A percentile compares a stretch with the other conserved stretches of the same genome.
phyloP scores from a whole-genome alignment of 345 rosid species.

The Brassica juncea region DNA sequence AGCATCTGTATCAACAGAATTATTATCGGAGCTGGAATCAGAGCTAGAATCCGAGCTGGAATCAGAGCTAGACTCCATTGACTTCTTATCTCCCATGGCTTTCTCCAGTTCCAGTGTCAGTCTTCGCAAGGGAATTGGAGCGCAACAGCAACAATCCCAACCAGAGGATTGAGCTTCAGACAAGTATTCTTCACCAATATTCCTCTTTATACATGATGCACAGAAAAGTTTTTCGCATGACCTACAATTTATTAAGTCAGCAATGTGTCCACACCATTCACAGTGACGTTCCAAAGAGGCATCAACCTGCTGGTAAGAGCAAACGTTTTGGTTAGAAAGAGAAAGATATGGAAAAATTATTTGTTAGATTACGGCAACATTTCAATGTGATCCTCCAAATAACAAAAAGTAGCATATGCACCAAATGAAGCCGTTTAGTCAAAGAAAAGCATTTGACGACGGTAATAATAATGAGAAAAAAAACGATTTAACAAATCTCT shows the following conservation, averaged over 20 bases:
- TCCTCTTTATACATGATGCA: constrained; percentile 68
- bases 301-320: constrained; percentile 55
- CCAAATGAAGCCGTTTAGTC: not conserved
- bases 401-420: constrained; percentile 7
- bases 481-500: not conserved
- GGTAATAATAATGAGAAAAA: not conserved
- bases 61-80: constrained; percentile 39
- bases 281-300: constrained; percentile 73
- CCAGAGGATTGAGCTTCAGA: constrained; percentile 61
- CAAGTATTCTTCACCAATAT: constrained; percentile 74
- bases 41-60: constrained; percentile 51
- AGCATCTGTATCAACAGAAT: constrained; percentile 67
- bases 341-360: constrained; percentile 9
- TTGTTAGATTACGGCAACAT: not conserved
- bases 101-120: constrained; percentile 69
- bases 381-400: constrained; percentile 9
- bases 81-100: constrained; percentile 57
- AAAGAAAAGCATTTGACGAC: constrained; percentile 16
- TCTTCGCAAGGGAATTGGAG: constrained; percentile 67
- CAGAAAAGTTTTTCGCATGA: constrained; percentile 80
- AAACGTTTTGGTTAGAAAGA: constrained; percentile 18
- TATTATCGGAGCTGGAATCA: constrained; percentile 66
- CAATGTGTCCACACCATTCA: constrained; percentile 83
- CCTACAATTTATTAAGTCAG: constrained; percentile 71
- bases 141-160: constrained; percentile 89